Evolutionary conservation across 2,329 filamentous ascomycete genomes (phyloP).

Genomic region (Trichoderma guizhouense): DNA sequence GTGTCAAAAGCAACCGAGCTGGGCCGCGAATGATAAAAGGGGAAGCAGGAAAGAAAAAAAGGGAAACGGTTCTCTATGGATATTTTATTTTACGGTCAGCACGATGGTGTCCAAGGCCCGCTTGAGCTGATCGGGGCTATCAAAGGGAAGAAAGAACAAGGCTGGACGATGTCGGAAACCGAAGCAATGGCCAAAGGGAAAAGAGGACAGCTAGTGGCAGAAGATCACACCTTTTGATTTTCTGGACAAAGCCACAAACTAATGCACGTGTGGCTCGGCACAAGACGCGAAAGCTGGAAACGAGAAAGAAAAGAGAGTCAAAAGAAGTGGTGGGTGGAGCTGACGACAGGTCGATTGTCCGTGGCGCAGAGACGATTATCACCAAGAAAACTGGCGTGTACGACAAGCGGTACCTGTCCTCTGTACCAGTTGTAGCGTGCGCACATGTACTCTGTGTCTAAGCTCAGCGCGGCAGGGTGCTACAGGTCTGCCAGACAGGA

Average conservation of each 20-base stretch:
- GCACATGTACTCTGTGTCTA: not conserved
- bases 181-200: not conserved
- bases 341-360: constrained; percentile 4
- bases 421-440: not conserved
- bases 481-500: not conserved
- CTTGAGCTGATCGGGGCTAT: not conserved
- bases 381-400: not conserved
- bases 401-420: not conserved
- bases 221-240: constrained; percentile 1
- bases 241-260: constrained; percentile 12
- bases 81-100: not conserved
- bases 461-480: constrained; percentile 11
- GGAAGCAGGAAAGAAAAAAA: not conserved
- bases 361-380: constrained; percentile 6
- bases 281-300: constrained; percentile 2
- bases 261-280: constrained; percentile 19
- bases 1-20: not conserved
- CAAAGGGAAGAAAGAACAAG: constrained; percentile 9
- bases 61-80: not conserved
- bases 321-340: constrained; percentile 16
- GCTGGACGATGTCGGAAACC: not conserved
- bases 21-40: not conserved
- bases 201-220: constrained; percentile 15
- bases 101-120: not conserved
- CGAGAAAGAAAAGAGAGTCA: constrained; percentile 3